Base-by-base conservation (phyloP, 2,329 filamentous ascomycete genomes). In the Aspergillus sp. region DNA sequence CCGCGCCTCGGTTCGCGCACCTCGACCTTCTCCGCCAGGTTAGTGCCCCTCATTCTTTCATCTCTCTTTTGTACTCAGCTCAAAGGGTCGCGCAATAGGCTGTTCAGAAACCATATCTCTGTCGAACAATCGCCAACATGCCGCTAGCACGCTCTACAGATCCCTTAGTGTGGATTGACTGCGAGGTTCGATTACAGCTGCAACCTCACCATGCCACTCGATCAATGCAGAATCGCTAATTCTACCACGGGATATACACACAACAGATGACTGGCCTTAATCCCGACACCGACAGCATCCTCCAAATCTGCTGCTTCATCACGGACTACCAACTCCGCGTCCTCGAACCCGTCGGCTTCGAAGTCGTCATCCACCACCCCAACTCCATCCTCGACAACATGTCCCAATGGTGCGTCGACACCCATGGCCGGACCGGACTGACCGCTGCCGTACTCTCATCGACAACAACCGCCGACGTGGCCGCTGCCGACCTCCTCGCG, bases 241-340 rank as follows among this genome's bases (percentile, higher is more conserved):
- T 19, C 19, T 27, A 32, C 22, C 30, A 17, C 27, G 35, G 32
- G 33, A 48, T 43, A 53, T 46, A 12, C 7, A n/a, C 33, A 10
- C 32, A 33, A 46, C 39, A 95, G 89, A 98, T 98, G 93, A 97
- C 89, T 27, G 89, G 89, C 19, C 79, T 95, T 6, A 78, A 95
- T 67, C 77, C 84, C 1, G 80, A 86, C 50, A 82, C 75, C 27
- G 91, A 97, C 63, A 83, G 84, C 48, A 93, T 97, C 61, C 82
- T 97, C 62, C 90, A 95, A 60, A 86, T 97, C 49, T 91, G 86
- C 68, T 96, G 90, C 72, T 85, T 94, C 69, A 81, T 98, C 64
- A 98, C 93, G 6, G 86, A 90, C 57, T 79, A 82, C 46, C 75
- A 89, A 52, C 80, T 98, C 17, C 79, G 87, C 49, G 67, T 94